Base-by-base conservation (phyloP, 768 basidiomycete genomes). In the Tricholoma sp. region DNA sequence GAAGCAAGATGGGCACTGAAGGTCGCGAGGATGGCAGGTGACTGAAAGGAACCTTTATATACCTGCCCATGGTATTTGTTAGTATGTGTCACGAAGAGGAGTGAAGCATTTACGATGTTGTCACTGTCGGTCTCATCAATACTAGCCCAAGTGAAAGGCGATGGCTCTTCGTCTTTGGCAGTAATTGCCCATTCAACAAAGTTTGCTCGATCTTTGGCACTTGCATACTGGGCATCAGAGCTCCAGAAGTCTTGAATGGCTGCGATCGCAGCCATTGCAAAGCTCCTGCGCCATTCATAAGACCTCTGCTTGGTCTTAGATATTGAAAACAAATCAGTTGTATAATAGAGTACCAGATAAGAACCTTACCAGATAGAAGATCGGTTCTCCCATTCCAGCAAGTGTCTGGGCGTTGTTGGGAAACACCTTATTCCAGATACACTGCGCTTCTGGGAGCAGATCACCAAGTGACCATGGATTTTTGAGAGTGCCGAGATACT, bases 341-440 rank as follows among this genome's bases (percentile, higher is more conserved):
- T 13, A 39, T 29, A 32, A 39, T 29, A 56, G 7, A 47, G 39
- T 29, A 29, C 33, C 10, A 28, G 44, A 39, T 31, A 28, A 50
- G 47, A 48, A 48, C 31, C 47, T 41, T 49, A 56, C 55, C 36
- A 56, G 36, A 24, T 33, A 24, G 17, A 49, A 56, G 15, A 56
- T 56, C 3, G 39, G 48, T 11, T 37, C 48, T 17, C 39, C 55
- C 13, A 15, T 52, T 33, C 11, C 33, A 50, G 47, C 39, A 42
- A 56, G 47, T 9, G 17, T 49, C 47, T 56, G 55, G 32, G 49
- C 24, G 11, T 37, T 56, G 47, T 32, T 5, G 18, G 47, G 47
- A 39, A 56, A 56, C 32, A 56, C 49, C 47, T 49, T 17, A 49
- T 56, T 24, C 55, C 55, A 56, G 39, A 50, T 36, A 33, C 31